Evolutionary conservation across 192 early-diverging fungal species (phyloP), one percentile per base, ranked within the genome.

Genomic region (Coemansia sp.): DNA sequence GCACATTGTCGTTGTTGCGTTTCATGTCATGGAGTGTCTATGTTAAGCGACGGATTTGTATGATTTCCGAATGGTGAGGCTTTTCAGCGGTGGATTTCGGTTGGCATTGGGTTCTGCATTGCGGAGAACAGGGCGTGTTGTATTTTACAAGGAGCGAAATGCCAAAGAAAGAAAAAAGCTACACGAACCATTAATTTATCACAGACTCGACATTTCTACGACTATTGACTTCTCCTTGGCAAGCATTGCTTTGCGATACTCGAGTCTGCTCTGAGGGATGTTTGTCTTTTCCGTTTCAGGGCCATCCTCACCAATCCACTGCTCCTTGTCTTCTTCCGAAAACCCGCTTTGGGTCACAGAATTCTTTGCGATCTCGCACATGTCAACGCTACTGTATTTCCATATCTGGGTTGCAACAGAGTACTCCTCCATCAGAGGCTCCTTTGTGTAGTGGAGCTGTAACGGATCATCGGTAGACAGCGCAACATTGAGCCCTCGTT

Each of bases 401-500:
- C 92, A 98, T 63, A 98, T 98, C 89, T 96, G 94, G 40, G 94
- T 91, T 2, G 93, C 95, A 2, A 96, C 92, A 66, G 92, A 93
- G 77, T 94, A 98, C 72, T 98, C 96, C 75, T 98, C 96, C 78
- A 96, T 98, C 74, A 98, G 67, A 0, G 96, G 96, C 74, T 98
- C 96, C 67, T 92, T 94, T 12, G 96, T 98, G 60, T 93, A 95
- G 71, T 98, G 96, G 81, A 98, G 95, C 77, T 98, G 96, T 41
- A 98, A 63, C 8, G 96, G 96, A 76, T 98, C 96, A 69, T 98
- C 96, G 1, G 94, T 95, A 13, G 92, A 94, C 15, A 98, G 76
- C 9, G 90, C 90, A 10, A 96, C 90, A 75, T 98, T 95, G 42
- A 98, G 86, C 0, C 96, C 96, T 26, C 95, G 88, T 65, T 98